Conservation (phyloP, 176 grass and related monocot genomes). For the Cenchrus fungigraminus region DNA sequence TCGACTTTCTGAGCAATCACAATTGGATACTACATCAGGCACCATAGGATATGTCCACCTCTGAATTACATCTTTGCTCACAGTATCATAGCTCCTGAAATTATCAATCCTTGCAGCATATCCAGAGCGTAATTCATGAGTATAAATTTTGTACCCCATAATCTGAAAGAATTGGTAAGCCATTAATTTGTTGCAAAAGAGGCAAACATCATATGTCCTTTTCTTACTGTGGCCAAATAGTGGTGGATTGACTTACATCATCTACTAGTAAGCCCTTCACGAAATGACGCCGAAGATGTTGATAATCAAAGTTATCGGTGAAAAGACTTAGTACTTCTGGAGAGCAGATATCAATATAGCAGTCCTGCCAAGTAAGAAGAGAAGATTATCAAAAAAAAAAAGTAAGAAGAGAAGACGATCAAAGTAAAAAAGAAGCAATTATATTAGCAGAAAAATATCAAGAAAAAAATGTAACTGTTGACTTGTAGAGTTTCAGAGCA, state of each 20-base stretch:
- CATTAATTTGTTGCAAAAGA: conserved; percentile 25
- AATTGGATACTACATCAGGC: conserved; percentile 74
- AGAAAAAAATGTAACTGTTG: not conserved
- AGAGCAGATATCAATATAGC: conserved; percentile 99
- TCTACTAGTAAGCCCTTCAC: conserved; percentile 95
- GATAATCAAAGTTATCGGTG: conserved; percentile 98
- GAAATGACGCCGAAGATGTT: conserved; percentile 97
- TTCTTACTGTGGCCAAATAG: conserved; percentile 9
- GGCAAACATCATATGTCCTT: conserved; percentile 13
- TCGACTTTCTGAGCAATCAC: conserved; percentile 53
- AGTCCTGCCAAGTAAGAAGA: conserved; percentile 68
- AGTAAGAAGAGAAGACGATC: not conserved
- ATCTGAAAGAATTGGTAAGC: conserved; percentile 63
- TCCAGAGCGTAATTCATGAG: conserved; percentile 83
- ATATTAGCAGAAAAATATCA: conserved; percentile 11
- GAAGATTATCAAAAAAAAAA: not conserved
- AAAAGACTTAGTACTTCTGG: conserved; percentile 92
- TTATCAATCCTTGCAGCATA: conserved; percentile 95
- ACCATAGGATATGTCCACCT: conserved; percentile 92
- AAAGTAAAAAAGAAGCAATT: not conserved
- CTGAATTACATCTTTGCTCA: conserved; percentile 95
- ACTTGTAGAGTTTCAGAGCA: conserved; percentile 32
- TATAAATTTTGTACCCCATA: conserved; percentile 98
- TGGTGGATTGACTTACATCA: conserved; percentile 61
- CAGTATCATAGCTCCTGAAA: conserved; percentile 87